These are phyloP conservation scores for Iberis amara DNA, from an alignment of 441 rosid species.

Conservation along the genomic window DNA sequence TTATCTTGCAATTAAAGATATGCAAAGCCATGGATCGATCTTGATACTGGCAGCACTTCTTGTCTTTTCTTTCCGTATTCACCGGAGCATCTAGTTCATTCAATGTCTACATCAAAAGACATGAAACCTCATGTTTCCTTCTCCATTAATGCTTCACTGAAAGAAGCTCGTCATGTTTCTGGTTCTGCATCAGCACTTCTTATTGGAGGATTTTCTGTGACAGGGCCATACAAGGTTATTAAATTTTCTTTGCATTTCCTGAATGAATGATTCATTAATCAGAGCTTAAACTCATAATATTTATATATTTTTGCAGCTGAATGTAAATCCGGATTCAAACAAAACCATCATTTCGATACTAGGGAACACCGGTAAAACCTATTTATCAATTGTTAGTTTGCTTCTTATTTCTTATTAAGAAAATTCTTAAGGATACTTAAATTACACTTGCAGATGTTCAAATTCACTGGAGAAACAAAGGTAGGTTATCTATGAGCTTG, in stretches of 20 bases:
- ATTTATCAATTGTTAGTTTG: neutral
- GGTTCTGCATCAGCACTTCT: conserved; percentile 86
- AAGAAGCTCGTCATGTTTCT: conserved; percentile 50
- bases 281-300: conserved; percentile 15
- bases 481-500: conserved; percentile 42
- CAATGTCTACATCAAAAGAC: conserved; percentile 49
- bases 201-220: conserved; percentile 79
- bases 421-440: conserved; percentile 1
- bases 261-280: conserved; percentile 8
- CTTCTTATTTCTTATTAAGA: neutral
- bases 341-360: conserved; percentile 51
- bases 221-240: conserved; percentile 60
- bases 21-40: conserved; percentile 73
- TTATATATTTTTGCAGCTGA: conserved; percentile 61
- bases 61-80: conserved; percentile 90
- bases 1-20: conserved; percentile 49
- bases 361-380: conserved; percentile 74
- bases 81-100: conserved; percentile 74
- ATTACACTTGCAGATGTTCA: conserved; percentile 57
- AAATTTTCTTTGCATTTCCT: conserved; percentile 1
- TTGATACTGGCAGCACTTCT: conserved; percentile 44
- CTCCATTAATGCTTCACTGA: conserved; percentile 55
- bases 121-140: conserved; percentile 55
- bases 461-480: conserved; percentile 48
- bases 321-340: conserved; percentile 59